phyloP scores from a whole-genome alignment of 768 basidiomycete species.

The Kwoniella dendrophila region DNA sequence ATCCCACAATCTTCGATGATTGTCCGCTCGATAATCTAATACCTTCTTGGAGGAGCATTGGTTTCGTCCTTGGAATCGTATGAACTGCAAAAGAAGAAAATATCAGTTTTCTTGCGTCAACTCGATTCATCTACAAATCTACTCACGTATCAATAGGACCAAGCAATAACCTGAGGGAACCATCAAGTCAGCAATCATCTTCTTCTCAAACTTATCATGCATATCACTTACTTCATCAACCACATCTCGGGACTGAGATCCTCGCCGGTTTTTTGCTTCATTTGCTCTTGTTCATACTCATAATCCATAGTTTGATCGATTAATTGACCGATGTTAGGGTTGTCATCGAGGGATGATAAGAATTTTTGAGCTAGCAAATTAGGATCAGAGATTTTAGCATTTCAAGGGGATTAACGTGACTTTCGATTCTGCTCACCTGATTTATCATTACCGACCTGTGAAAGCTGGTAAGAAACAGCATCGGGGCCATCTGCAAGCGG shows the following conservation, averaged over 20 bases:
- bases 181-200: neutral
- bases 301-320: constrained; percentile 55
- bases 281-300: constrained; percentile 48
- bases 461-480: constrained; percentile 52
- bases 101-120: neutral
- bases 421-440: constrained; percentile 41
- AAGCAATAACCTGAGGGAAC: constrained; percentile 34
- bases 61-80: constrained; percentile 46
- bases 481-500: constrained; percentile 45
- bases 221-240: constrained; percentile 55
- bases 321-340: constrained; percentile 54
- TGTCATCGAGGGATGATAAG: constrained; percentile 51
- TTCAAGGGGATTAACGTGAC: neutral
- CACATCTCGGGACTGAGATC: constrained; percentile 54
- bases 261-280: constrained; percentile 44
- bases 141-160: constrained; percentile 45
- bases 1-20: neutral
- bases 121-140: too few species aligned
- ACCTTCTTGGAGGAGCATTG: constrained; percentile 9
- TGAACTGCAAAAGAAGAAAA: constrained; percentile 12
- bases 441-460: constrained; percentile 54
- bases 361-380: constrained; percentile 38
- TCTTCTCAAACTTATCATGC: too few species aligned
- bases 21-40: neutral
- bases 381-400: constrained; percentile 22